phyloP scores from a whole-genome alignment of 1,139 yeast genomes.

The Candida albicans region DNA sequence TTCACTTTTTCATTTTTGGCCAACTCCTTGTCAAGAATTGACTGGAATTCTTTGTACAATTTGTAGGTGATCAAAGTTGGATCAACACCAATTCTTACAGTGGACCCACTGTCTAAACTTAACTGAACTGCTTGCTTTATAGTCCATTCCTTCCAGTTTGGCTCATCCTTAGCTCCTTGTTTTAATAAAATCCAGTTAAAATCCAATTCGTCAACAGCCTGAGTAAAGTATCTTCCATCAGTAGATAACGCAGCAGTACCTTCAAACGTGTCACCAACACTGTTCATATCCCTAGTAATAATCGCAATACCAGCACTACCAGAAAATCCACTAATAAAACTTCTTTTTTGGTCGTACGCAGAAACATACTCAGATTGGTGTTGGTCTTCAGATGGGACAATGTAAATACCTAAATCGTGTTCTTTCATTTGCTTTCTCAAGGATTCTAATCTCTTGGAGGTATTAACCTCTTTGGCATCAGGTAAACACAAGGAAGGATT shows the following conservation, averaged over 20 bases:
- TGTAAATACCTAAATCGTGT: conserved; percentile 69
- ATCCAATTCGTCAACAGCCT: conserved; percentile 86
- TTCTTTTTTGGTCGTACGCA: conserved; percentile 75
- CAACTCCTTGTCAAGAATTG: conserved; percentile 22
- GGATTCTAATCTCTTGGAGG: conserved; percentile 57
- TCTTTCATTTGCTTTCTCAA: conserved; percentile 68
- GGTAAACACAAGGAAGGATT: conserved; percentile 49
- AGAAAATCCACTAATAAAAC: conserved; percentile 84
- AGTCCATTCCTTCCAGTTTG: conserved; percentile 90
- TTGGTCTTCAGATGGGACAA: conserved; percentile 90
- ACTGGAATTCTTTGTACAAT: conserved; percentile 27
- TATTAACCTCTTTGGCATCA: conserved; percentile 52
- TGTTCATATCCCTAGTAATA: conserved; percentile 67
- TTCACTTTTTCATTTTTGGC: conserved; percentile 33
- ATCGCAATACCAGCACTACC: conserved; percentile 97
- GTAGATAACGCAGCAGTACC: conserved; percentile 83
- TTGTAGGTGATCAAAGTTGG: conserved; percentile 67
- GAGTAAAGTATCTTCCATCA: conserved; percentile 92
- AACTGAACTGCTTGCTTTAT: conserved; percentile 59
- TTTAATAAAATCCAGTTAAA: conserved; percentile 83
- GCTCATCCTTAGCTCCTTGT: conserved; percentile 72
- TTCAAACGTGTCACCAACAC: conserved; percentile 57
- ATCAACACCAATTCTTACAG: conserved; percentile 45
- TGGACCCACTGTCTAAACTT: conserved; percentile 44
- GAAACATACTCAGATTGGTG: conserved; percentile 93